phyloP scores from a whole-genome alignment of 2,329 filamentous ascomycete species.

The Sporothrix humicola region DNA sequence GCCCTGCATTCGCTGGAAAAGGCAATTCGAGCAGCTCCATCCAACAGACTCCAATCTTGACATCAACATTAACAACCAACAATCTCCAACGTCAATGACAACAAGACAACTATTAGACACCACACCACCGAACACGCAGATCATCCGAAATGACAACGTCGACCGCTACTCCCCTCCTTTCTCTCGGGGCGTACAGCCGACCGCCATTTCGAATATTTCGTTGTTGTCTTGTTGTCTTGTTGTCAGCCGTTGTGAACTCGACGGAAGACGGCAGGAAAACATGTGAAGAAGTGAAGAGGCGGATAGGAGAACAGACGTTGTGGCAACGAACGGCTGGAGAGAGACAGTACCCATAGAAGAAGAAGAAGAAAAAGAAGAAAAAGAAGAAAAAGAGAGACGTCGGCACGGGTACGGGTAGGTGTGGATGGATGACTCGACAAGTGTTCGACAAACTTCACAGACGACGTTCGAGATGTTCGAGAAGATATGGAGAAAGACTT shows the following conservation, averaged over 20 bases:
- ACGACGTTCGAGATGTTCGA: neutral
- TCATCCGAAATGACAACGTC: neutral
- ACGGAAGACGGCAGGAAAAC: neutral
- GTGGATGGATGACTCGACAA: neutral
- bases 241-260: neutral
- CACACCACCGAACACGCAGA: conserved; percentile 20
- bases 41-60: neutral
- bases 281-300: neutral
- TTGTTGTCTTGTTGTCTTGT: too few species aligned
- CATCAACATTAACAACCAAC: neutral
- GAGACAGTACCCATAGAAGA: neutral
- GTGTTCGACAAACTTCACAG: neutral
- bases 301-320: neutral
- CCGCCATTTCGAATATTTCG: neutral
- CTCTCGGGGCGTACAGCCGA: neutral
- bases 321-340: neutral
- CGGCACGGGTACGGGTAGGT: neutral
- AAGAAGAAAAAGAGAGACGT: neutral
- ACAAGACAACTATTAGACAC: neutral
- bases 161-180: neutral
- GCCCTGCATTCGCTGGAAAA: conserved; percentile 23
- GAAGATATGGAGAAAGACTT: neutral
- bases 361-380: neutral
- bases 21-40: conserved; percentile 44
- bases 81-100: neutral